Percentiles rank a stretch among this genome's conserved stretches.
Evolutionary conservation across 2,329 filamentous ascomycete genomes (phyloP).

Genomic region (Aspergillus sp.): DNA sequence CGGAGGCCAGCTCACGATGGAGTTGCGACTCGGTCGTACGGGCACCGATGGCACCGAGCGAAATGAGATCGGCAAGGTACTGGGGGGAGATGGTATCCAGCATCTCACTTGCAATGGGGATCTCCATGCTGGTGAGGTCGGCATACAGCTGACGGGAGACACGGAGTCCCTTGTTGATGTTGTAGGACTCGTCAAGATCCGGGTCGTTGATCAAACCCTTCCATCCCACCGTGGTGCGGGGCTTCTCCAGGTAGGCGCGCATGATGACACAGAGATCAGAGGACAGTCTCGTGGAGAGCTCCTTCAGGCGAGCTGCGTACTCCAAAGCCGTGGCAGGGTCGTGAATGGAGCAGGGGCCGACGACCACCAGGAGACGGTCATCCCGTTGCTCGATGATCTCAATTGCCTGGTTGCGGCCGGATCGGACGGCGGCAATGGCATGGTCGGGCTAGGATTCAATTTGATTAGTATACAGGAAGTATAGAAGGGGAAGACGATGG

Average conservation of each 20-base stretch:
- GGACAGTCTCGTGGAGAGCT: slow-evolving; percentile 74
- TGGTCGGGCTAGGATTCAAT: slow-evolving; percentile 32
- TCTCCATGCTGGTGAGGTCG: slow-evolving; percentile 79
- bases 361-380: slow-evolving; percentile 89
- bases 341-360: slow-evolving; percentile 96
- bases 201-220: slow-evolving; percentile 99
- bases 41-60: slow-evolving; percentile 90
- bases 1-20: slow-evolving; percentile 91
- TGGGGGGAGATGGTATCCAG: slow-evolving; percentile 98
- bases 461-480: slow-evolving; percentile 12
- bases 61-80: slow-evolving; percentile 94
- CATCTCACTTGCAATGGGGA: slow-evolving; percentile 98
- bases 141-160: slow-evolving; percentile 91
- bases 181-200: slow-evolving; percentile 93
- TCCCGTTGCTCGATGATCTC: slow-evolving; percentile 72
- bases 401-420: slow-evolving; percentile 57
- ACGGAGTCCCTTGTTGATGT: slow-evolving; percentile 97
- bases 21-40: slow-evolving; percentile 95
- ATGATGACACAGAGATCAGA: slow-evolving; percentile 89
- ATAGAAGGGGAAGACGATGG: background rate
- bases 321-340: slow-evolving; percentile 85
- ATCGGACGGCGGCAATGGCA: slow-evolving; percentile 44
- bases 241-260: slow-evolving; percentile 99
- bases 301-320: slow-evolving; percentile 78
- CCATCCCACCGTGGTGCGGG: slow-evolving; percentile 96